phyloP scores from a whole-genome alignment of 2,329 filamentous ascomycete genomes.

The Ceratocystis albifundus region DNA sequence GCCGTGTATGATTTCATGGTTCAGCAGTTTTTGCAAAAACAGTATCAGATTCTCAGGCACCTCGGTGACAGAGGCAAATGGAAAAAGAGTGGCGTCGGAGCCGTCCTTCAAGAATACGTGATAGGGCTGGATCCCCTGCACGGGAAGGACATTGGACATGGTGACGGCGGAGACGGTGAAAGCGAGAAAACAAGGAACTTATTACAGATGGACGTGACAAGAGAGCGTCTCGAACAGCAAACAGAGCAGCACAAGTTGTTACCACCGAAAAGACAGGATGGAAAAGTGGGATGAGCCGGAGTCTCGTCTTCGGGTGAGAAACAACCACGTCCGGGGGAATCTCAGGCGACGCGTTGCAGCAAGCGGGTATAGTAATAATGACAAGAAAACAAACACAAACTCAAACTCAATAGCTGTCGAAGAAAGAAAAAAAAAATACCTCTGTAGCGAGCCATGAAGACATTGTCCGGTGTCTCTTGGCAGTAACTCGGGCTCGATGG shows the following conservation, averaged over 20 bases:
- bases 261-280: not conserved
- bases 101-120: conserved; percentile 63
- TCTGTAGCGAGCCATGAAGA: no score
- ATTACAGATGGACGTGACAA: not conserved
- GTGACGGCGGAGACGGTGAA: not conserved
- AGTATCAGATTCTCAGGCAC: conserved; percentile 63
- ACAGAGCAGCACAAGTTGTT: not conserved
- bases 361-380: not conserved
- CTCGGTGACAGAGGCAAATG: conserved; percentile 63
- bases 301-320: conserved; percentile 1
- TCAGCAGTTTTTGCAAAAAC: conserved; percentile 74
- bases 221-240: not conserved
- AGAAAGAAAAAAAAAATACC: no score
- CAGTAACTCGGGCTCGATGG: not conserved
- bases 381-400: not conserved
- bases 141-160: conserved; percentile 51
- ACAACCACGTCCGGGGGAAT: not conserved
- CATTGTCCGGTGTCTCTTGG: not conserved
- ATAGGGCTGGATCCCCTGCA: conserved; percentile 50
- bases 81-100: conserved; percentile 73
- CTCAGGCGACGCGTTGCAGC: not conserved
- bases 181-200: not conserved
- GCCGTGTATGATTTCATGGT: conserved; percentile 81
- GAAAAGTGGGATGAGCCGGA: not conserved
- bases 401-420: not conserved